Evolutionary conservation across 2,329 filamentous ascomycete species (phyloP).

Genomic region (Cladosporium sp.): DNA sequence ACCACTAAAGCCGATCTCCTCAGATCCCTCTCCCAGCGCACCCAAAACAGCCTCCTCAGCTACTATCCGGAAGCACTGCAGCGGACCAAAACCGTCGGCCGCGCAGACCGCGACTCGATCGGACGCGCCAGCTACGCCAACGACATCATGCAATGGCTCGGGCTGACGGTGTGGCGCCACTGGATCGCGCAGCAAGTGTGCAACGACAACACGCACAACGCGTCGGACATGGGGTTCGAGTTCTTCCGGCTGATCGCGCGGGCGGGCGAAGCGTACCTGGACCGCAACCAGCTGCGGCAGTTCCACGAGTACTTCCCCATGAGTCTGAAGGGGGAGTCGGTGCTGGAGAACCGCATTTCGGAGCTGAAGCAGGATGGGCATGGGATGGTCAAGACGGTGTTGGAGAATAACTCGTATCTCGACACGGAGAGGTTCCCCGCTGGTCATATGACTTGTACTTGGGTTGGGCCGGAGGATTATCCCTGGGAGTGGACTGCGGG

Average conservation of each 20-base stretch:
- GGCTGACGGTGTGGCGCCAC: slow-evolving; percentile 44
- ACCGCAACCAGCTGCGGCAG: slow-evolving; percentile 32
- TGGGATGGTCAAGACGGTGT: slow-evolving; percentile 4
- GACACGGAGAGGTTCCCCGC: slow-evolving; percentile 5
- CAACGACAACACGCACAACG: slow-evolving; percentile 35
- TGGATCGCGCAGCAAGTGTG: slow-evolving; percentile 42
- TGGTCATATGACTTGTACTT: slow-evolving; percentile 8
- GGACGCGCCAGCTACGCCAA: slow-evolving; percentile 42
- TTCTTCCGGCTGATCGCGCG: slow-evolving; percentile 40
- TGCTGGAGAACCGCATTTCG: slow-evolving; percentile 37
- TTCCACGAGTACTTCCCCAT: slow-evolving; percentile 42
- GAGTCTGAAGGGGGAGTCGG: slow-evolving; percentile 39
- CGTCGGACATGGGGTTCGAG: slow-evolving; percentile 43
- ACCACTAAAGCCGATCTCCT: slow-evolving; percentile 28
- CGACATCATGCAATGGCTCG: slow-evolving; percentile 51
- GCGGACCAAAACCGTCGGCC: slow-evolving; percentile 23
- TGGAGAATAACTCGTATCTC: slow-evolving; percentile 5
- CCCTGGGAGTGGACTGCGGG: slow-evolving; percentile 5
- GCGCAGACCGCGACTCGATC: slow-evolving; percentile 30
- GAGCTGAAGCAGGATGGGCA: slow-evolving; percentile 37
- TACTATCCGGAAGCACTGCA: slow-evolving; percentile 30
- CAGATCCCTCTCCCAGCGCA: slow-evolving; percentile 25
- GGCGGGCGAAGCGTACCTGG: slow-evolving; percentile 43
- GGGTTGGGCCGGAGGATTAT: slow-evolving; percentile 10
- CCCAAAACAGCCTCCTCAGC: slow-evolving; percentile 31